Evolutionary conservation across 2,329 filamentous ascomycete species (phyloP).

Genomic region (Xylariaceae sp.): DNA sequence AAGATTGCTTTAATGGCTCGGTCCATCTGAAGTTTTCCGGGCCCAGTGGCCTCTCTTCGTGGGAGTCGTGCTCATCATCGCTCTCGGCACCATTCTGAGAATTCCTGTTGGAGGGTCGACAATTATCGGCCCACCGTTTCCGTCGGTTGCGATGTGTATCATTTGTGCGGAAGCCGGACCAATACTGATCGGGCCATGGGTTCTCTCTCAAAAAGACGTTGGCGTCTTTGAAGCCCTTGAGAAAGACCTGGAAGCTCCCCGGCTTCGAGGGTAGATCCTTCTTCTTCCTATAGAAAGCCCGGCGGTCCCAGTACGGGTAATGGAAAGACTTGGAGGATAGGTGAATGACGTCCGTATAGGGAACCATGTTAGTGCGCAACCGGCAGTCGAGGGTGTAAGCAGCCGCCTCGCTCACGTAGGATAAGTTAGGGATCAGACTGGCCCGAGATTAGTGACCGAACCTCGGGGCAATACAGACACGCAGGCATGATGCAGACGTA

Average conservation of each 20-base stretch:
- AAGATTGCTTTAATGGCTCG: slow-evolving; percentile 77
- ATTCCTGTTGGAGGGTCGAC: slow-evolving; percentile 51
- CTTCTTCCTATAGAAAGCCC: slow-evolving; percentile 79
- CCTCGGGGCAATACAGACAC: no score
- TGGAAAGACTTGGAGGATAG: slow-evolving; percentile 95
- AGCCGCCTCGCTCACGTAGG: slow-evolving; percentile 94
- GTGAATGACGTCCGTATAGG: slow-evolving; percentile 91
- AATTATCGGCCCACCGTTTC: slow-evolving; percentile 73
- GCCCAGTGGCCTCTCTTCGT: slow-evolving; percentile 30
- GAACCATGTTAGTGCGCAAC: slow-evolving; percentile 83
- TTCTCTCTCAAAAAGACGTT: slow-evolving; percentile 92
- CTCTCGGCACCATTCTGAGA: slow-evolving; percentile 39
- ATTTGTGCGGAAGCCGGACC: slow-evolving; percentile 60
- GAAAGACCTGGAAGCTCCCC: slow-evolving; percentile 94
- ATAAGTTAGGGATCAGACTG: slow-evolving; percentile 88
- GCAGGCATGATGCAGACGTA: no score
- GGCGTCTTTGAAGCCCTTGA: slow-evolving; percentile 95
- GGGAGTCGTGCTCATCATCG: slow-evolving; percentile 35
- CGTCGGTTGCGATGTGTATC: slow-evolving; percentile 61
- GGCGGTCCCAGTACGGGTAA: slow-evolving; percentile 94
- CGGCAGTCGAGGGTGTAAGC: slow-evolving; percentile 92
- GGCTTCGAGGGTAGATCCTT: slow-evolving; percentile 82
- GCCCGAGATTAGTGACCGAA: slow-evolving; percentile 8
- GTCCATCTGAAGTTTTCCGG: slow-evolving; percentile 73
- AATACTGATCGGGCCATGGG: slow-evolving; percentile 90